These are phyloP conservation scores for Orychophragmus violaceus DNA, from an alignment of 345 rosid species.

Conservation along the genomic window DNA sequence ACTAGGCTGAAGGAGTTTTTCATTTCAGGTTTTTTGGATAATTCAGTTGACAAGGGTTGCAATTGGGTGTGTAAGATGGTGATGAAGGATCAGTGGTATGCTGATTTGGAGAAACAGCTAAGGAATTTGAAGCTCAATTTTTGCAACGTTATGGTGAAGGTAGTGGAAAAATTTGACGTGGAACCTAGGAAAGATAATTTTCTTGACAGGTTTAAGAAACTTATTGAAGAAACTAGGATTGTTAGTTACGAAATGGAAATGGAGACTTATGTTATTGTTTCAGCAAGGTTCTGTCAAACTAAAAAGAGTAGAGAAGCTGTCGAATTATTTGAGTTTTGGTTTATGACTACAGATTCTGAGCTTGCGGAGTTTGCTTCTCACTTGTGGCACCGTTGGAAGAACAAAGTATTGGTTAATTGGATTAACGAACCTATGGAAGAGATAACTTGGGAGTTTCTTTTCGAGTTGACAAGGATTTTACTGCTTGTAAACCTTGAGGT, in stretches of 20 bases:
- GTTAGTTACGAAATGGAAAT: constrained; percentile 58
- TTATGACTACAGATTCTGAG: no score
- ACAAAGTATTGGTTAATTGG: no score
- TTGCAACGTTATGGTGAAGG: constrained; percentile 46
- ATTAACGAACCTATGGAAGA: no score
- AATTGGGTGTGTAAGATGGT: constrained; percentile 62
- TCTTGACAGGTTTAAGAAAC: constrained; percentile 66
- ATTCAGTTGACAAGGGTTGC: constrained; percentile 43
- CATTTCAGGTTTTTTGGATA: constrained; percentile 58
- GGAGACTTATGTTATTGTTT: constrained; percentile 53
- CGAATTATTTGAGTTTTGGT: constrained; percentile 20
- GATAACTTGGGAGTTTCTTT: no score
- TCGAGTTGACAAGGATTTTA: no score
- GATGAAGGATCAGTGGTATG: constrained; percentile 62
- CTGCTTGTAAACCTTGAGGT: no score
- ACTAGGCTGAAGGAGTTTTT: constrained; percentile 56
- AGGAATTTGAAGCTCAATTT: constrained; percentile 41
- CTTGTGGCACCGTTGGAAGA: no score
- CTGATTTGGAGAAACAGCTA: constrained; percentile 46
- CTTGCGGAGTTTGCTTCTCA: no score
- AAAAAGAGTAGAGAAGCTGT: constrained; percentile 26
- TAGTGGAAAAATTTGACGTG: constrained; percentile 53
- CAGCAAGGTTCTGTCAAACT: constrained; percentile 30
- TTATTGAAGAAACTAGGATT: constrained; percentile 53
- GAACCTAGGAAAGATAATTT: constrained; percentile 73